Conservation (phyloP, 371 early-diverging fungal genomes). For the Capillidium heterosporum region DNA sequence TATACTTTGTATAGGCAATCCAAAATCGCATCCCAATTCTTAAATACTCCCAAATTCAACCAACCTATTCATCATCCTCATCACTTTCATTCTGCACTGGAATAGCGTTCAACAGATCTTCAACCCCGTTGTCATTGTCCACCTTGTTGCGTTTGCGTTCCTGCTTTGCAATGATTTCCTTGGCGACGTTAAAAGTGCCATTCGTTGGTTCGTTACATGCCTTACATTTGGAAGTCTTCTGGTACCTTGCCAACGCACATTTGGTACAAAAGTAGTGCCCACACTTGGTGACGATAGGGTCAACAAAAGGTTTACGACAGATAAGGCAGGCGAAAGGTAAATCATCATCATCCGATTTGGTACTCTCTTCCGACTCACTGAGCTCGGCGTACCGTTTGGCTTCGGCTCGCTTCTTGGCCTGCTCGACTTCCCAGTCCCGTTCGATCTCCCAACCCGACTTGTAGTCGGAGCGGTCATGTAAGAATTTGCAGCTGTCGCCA, state of each 20-base stretch:
- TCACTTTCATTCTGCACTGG: no score
- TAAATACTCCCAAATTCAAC: no score
- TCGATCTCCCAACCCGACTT: constrained; percentile 93
- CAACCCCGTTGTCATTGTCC: no score
- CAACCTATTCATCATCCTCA: no score
- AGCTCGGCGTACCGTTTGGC: no score
- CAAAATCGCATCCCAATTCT: no score
- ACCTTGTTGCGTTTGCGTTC: no score
- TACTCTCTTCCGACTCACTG: constrained; percentile 27
- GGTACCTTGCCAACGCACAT: constrained; percentile 71
- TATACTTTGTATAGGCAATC: no score
- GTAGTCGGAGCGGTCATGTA: constrained; percentile 94
- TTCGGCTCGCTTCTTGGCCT: constrained; percentile 35
- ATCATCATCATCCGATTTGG: constrained; percentile 37
- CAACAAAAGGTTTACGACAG: constrained; percentile 66
- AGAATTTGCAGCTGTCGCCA: constrained; percentile 91
- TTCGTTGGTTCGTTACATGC: constrained; percentile 69
- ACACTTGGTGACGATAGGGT: constrained; percentile 81
- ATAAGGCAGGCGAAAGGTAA: constrained; percentile 89
- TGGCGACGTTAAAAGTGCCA: constrained; percentile 74
- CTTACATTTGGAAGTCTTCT: constrained; percentile 77
- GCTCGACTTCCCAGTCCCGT: constrained; percentile 80
- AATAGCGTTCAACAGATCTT: no score
- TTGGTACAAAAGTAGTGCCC: constrained; percentile 87
- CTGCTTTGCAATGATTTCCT: constrained; percentile 50